Evolutionary conservation across 768 basidiomycete species (phyloP), one percentile per base, ranked within the genome.

Genomic region (Calvatia gigantea): DNA sequence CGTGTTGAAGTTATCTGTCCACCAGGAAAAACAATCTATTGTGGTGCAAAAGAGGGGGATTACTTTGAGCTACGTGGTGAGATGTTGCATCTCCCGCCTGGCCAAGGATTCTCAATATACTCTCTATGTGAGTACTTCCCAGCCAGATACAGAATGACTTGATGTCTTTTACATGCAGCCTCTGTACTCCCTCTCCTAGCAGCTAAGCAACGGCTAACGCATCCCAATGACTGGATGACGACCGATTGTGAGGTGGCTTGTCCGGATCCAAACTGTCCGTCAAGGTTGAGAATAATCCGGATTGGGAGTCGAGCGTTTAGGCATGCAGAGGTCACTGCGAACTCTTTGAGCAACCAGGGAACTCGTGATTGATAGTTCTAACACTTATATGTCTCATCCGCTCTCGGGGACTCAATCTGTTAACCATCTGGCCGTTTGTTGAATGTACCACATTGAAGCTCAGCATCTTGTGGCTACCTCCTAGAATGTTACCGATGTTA

Each of bases 61-160:
- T 65, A 81, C 65, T 86, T 88, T 62, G 77, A 70, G 0, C 70
- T 88, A 3, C 70, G 83, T 58, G 86, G 85, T 1, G 86, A 87
- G 65, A 82, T 85, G 79, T 60, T 87, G 25, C 62, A 75, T 60
- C 73, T 87, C 1, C 86, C 86, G 3, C 75, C 79, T 0, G 78
- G 73, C 0, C 85, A 86, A 62, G 86, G 84, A 2, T 76, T 87
- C 61, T 86, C 86, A 1, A 84, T 88, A 47, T 87, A 86, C 62
- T 87, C 85, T 0, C 69, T 86, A 7, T 72, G 86, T 84, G 57
- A 4, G 69, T 58, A 69, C 57, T 33, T 3, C 7, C n/a, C n/a
- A n/a, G n/a, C n/a, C n/a, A n/a, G n/a, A n/a, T n/a, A n/a, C n/a
- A n/a, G n/a, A 19, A 35, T 42, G 11, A n/a, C 27, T 14, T 42